Base-by-base conservation (phyloP, 1,284 basidiomycete genomes). In the Coniferiporia weirii region DNA sequence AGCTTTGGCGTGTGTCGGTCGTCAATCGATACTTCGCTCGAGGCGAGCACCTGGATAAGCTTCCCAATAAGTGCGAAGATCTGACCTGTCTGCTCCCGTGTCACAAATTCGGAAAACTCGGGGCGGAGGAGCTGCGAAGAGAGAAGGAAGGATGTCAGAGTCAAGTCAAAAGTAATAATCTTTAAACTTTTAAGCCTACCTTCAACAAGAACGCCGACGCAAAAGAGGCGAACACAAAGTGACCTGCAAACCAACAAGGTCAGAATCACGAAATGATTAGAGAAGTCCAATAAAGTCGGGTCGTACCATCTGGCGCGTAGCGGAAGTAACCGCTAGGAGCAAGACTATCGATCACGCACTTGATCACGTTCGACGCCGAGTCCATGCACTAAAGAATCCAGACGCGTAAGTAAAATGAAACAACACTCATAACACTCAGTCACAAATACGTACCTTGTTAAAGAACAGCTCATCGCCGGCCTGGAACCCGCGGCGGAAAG, bases 141-240 rank as follows among this genome's bases (percentile, higher is more conserved):
- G 35, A 10, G 27, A 27, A 27, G 27, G 55, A 4, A 20, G 34
- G 22, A 36, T 35, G 9, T 56, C 40, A 51, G 27, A 46, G n/a
- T 34, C 3, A 12, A 12, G 48, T 38, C 48, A 17, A 17, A 19
- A 43, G n/a, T 34, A 8, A 61, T 1, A 8, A 36, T 19, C 20
- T 49, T 17, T 4, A 19, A 32, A 3, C 20, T 27, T n/a, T 2
- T 43, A 19, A 48, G 15, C 72, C n/a, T 48, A 87, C 88, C 79
- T 91, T 91, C 64, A 91, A 79, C 57, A 92, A 73, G 72, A 91
- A 92, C 0, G 89, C 91, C 47, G 89, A 90, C 0, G 92, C 92
- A 68, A 94, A 95, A 1, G 90, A 83, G 1, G 88, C 81, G 67
- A 92, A 92, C 45, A 94, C 79, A 66, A 94, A 93, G 68, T 93